Evolutionary conservation across 768 basidiomycete species (phyloP).

Genomic region (Phylloporus sp.): DNA sequence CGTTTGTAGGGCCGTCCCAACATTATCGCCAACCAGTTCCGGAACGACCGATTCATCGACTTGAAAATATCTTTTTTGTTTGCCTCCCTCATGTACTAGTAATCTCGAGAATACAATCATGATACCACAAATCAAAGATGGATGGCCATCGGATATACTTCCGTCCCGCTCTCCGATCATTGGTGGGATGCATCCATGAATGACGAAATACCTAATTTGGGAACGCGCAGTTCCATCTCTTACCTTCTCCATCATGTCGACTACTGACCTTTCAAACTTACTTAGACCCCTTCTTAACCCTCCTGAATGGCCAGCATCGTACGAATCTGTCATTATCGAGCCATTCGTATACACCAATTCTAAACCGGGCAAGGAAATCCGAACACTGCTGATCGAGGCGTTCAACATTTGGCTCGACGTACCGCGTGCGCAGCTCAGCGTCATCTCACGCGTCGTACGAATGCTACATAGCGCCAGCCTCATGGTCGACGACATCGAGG

Average conservation of each 20-base stretch:
- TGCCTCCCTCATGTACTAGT: too few species aligned
- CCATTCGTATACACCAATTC: slow-evolving; percentile 82
- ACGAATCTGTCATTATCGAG: slow-evolving; percentile 55
- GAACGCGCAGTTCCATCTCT: neutral
- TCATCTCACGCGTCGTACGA: slow-evolving; percentile 79
- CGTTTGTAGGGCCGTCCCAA: too few species aligned
- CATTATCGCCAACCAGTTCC: too few species aligned
- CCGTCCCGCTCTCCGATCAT: too few species aligned
- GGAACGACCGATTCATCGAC: too few species aligned
- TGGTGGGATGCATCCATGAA: too few species aligned
- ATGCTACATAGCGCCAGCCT: slow-evolving; percentile 96
- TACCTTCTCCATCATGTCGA: neutral
- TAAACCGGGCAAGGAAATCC: slow-evolving; percentile 90
- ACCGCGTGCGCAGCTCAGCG: slow-evolving; percentile 59
- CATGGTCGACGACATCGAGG: slow-evolving; percentile 95
- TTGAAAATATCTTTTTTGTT: too few species aligned
- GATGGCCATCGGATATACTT: too few species aligned
- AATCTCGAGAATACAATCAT: too few species aligned
- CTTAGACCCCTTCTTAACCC: slow-evolving; percentile 18
- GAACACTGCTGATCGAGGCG: slow-evolving; percentile 81
- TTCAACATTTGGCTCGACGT: slow-evolving; percentile 93
- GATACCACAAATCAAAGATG: too few species aligned
- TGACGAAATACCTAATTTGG: neutral
- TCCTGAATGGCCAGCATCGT: slow-evolving; percentile 35
- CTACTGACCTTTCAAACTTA: slow-evolving; percentile 11